Conservation (phyloP, 495 filamentous ascomycete species). For the Corynascus novoguineensis region DNA sequence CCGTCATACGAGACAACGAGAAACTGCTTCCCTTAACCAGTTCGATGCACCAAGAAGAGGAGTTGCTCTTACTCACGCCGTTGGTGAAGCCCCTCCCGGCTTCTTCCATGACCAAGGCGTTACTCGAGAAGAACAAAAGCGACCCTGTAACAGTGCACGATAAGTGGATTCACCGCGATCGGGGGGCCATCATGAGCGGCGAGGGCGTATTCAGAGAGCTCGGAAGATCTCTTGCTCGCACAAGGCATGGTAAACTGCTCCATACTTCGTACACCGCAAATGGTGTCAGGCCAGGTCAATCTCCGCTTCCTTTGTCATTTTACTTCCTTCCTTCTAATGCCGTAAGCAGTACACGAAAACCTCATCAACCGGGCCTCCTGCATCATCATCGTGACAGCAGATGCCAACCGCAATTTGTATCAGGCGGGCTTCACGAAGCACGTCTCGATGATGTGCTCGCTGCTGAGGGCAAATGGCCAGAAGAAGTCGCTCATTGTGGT, state of each 20-base stretch:
- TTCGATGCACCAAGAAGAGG: constrained; percentile 72
- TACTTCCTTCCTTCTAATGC: constrained; percentile 18
- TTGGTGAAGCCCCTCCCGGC: constrained; percentile 81
- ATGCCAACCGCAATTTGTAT: constrained; percentile 84
- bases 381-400: constrained; percentile 81
- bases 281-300: constrained; percentile 64
- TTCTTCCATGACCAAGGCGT: constrained; percentile 59
- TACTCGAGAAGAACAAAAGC: constrained; percentile 45
- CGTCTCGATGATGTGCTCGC: constrained; percentile 81
- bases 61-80: constrained; percentile 75
- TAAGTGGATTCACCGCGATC: constrained; percentile 51
- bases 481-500: constrained; percentile 76
- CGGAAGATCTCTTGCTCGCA: constrained; percentile 71
- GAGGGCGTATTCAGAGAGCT: constrained; percentile 83
- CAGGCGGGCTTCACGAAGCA: constrained; percentile 90
- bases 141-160: constrained; percentile 46
- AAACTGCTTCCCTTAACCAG: constrained; percentile 71
- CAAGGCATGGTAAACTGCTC: constrained; percentile 72
- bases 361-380: constrained; percentile 79
- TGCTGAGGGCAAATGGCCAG: constrained; percentile 49
- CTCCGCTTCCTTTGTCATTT: neutral
- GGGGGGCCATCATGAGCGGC: constrained; percentile 71
- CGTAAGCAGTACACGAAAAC: constrained; percentile 64
- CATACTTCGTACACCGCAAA: constrained; percentile 91
- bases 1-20: constrained; percentile 77